A percentile compares a stretch with the other conserved stretches of the same genome.
phyloP scores from a whole-genome alignment of 208 protist species.

The Leishmania aethiopica region DNA sequence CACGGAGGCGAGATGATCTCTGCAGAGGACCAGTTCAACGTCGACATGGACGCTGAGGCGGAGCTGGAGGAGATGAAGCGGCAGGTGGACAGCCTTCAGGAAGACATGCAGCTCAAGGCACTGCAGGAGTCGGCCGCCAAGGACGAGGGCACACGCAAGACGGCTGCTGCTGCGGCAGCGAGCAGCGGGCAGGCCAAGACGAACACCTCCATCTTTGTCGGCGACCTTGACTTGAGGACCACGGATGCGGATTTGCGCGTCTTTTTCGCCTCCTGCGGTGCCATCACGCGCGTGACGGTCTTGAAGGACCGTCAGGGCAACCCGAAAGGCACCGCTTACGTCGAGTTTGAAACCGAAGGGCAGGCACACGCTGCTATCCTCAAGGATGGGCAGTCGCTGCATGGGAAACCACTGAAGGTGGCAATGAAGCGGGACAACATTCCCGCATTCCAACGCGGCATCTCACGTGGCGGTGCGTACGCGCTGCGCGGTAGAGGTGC shows the following conservation, averaged over 20 bases:
- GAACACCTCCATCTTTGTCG: slow-evolving; percentile 93
- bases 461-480: slow-evolving; percentile 30
- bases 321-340: slow-evolving; percentile 93
- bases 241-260: slow-evolving; percentile 92
- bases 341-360: slow-evolving; percentile 91
- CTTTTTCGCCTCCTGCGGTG: slow-evolving; percentile 91
- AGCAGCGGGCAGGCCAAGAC: slow-evolving; percentile 29
- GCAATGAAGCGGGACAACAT: slow-evolving; percentile 88
- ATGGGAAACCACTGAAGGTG: slow-evolving; percentile 85
- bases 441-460: slow-evolving; percentile 77
- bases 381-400: slow-evolving; percentile 87
- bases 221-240: slow-evolving; percentile 86
- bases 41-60: slow-evolving; percentile 57
- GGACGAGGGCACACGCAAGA: slow-evolving; percentile 87
- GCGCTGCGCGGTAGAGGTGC: slow-evolving; percentile 28
- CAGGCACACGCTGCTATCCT: slow-evolving; percentile 80
- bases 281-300: slow-evolving; percentile 92
- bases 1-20: slow-evolving; percentile 20
- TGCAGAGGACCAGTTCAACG: slow-evolving; percentile 46
- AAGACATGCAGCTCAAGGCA: slow-evolving; percentile 83
- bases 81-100: slow-evolving; percentile 83
- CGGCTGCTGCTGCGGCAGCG: slow-evolving; percentile 21
- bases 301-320: slow-evolving; percentile 90
- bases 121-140: slow-evolving; percentile 79
- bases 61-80: slow-evolving; percentile 83